These are phyloP conservation scores for Penicillium soppii DNA, from an alignment of 495 filamentous ascomycete species.

Conservation along the genomic window DNA sequence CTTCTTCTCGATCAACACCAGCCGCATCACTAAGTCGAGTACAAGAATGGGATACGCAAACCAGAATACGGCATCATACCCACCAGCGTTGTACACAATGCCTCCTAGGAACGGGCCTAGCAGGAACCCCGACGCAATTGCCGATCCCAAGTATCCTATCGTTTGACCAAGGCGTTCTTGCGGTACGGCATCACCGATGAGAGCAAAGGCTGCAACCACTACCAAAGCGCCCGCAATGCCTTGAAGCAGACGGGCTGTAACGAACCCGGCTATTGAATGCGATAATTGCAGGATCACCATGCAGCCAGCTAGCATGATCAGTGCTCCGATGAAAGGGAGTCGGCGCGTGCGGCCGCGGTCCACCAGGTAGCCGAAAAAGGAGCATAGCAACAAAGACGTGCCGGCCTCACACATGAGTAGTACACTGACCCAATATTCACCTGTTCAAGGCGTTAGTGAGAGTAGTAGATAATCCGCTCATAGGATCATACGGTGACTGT, in stretches of 20 bases:
- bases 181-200: conserved; percentile 60
- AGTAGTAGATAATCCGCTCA: conserved; percentile 27
- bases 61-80: conserved; percentile 60
- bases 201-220: conserved; percentile 61
- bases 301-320: conserved; percentile 53
- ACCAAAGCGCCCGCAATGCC: conserved; percentile 62
- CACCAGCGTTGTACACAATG: conserved; percentile 56
- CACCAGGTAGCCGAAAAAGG: conserved; percentile 56
- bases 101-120: conserved; percentile 60
- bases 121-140: conserved; percentile 32
- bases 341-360: conserved; percentile 47
- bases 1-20: conserved; percentile 65
- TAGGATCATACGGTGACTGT: conserved; percentile 47
- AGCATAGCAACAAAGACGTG: conserved; percentile 55
- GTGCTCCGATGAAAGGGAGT: conserved; percentile 57
- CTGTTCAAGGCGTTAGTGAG: conserved; percentile 5
- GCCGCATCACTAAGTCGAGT: conserved; percentile 62
- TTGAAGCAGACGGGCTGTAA: conserved; percentile 59
- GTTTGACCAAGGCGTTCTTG: conserved; percentile 56
- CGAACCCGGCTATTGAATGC: conserved; percentile 47
- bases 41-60: conserved; percentile 56
- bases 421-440: conserved; percentile 35
- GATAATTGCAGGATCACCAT: conserved; percentile 59
- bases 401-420: conserved; percentile 62
- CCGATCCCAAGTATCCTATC: conserved; percentile 43